Evolutionary conservation across 73 alveolate species (phyloP).

Genomic region (Urostyla sp.): DNA sequence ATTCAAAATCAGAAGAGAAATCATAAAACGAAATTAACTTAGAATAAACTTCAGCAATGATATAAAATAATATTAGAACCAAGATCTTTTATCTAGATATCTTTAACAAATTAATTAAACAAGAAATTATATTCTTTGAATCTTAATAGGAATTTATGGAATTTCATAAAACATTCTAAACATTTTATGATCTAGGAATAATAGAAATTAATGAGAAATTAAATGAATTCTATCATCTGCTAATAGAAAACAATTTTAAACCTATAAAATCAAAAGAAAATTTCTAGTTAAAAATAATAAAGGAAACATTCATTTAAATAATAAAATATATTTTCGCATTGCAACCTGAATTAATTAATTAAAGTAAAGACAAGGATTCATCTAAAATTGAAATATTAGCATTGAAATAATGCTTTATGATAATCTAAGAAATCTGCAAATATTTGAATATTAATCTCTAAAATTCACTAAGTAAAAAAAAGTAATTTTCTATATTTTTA

Average conservation of each 20-base stretch:
- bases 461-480: no score
- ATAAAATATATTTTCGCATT: background rate
- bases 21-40: no score
- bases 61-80: no score
- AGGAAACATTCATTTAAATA: background rate
- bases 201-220: conserved; percentile 23
- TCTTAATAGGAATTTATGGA: no score
- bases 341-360: conserved; percentile 22
- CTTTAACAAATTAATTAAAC: no score
- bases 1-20: no score
- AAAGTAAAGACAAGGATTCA: background rate
- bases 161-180: no score
- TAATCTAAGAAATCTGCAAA: no score
- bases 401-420: background rate
- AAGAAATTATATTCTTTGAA: no score
- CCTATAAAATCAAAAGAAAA: background rate
- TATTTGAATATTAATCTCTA: no score
- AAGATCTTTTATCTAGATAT: no score
- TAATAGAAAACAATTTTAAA: background rate
- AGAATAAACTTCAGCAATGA: no score
- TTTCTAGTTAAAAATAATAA: background rate
- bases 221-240: background rate
- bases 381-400: conserved; percentile 18
- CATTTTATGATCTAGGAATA: background rate
- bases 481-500: background rate